A percentile compares a stretch with the other conserved stretches of the same genome.
Evolutionary conservation across 352 stramenopile species (phyloP).

Genomic region (Globisporangium cylindrosporum): DNA sequence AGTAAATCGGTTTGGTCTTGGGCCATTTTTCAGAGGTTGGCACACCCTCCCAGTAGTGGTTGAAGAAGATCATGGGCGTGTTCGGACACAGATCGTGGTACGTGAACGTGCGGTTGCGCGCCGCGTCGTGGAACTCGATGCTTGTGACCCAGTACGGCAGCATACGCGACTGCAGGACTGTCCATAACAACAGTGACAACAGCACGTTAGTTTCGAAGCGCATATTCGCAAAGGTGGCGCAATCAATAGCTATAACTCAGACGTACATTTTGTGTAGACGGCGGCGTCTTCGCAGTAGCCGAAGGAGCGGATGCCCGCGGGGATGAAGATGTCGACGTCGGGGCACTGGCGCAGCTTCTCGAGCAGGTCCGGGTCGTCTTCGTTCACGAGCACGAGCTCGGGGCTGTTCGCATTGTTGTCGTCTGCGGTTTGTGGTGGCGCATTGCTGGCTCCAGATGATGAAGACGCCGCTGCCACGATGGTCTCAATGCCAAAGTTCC

Average conservation of each 20-base stretch:
- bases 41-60: constrained; percentile 50
- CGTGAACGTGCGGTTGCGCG: constrained; percentile 22
- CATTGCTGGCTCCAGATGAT: neutral
- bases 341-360: constrained; percentile 43
- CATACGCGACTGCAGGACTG: constrained; percentile 42
- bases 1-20: constrained; percentile 34
- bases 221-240: neutral
- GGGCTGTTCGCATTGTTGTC: constrained; percentile 16
- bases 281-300: constrained; percentile 71
- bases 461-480: neutral
- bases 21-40: constrained; percentile 29
- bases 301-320: constrained; percentile 36
- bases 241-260: neutral
- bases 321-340: constrained; percentile 66
- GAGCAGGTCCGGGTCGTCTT: constrained; percentile 33
- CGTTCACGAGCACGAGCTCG: constrained; percentile 22
- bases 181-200: neutral
- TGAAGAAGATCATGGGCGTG: constrained; percentile 55
- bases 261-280: constrained; percentile 62
- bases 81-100: constrained; percentile 59
- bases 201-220: neutral
- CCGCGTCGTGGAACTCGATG: constrained; percentile 29
- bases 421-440: constrained; percentile 6
- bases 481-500: constrained; percentile 21
- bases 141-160: constrained; percentile 48